These are phyloP conservation scores for Coelastrella sp. DNA, from an alignment of 139 green algal species.

Conservation along the genomic window DNA sequence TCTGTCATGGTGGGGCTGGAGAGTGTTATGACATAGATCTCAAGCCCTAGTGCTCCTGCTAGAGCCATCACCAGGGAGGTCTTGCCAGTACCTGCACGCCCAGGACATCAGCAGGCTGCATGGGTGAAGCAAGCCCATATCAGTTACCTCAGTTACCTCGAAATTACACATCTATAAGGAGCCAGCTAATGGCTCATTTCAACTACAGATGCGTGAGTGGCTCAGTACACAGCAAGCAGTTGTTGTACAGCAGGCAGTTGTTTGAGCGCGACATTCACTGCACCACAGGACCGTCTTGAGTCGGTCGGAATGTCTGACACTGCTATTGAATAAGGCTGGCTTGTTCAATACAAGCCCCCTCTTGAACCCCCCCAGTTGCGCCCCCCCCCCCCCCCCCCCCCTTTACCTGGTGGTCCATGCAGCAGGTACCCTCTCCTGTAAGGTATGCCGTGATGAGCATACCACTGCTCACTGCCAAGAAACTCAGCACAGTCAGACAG, in stretches of 20 bases:
- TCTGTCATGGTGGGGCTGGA: slow-evolving; percentile 61
- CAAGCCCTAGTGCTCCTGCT: slow-evolving; percentile 15
- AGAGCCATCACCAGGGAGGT: slow-evolving; percentile 58
- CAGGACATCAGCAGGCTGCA: too few species aligned
- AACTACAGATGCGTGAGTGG: too few species aligned
- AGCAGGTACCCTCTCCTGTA: slow-evolving; percentile 67
- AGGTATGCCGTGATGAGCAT: slow-evolving; percentile 61
- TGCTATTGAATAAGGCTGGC: neutral
- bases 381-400: too few species aligned
- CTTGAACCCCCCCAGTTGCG: too few species aligned
- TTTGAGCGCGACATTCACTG: neutral
- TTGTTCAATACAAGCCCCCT: too few species aligned
- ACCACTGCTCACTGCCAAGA: slow-evolving; percentile 47
- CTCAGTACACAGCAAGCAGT: neutral
- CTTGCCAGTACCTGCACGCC: slow-evolving; percentile 51
- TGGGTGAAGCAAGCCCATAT: too few species aligned
- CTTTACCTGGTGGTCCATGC: slow-evolving; percentile 60
- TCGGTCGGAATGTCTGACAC: neutral
- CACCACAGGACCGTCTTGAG: neutral
- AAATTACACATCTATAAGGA: too few species aligned
- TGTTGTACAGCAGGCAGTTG: neutral
- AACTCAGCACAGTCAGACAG: slow-evolving; percentile 56
- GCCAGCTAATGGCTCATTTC: too few species aligned
- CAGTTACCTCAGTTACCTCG: too few species aligned
- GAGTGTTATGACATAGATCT: slow-evolving; percentile 65